Conservation (phyloP, 352 stramenopile species). For the Globisporangium mamillatum region DNA sequence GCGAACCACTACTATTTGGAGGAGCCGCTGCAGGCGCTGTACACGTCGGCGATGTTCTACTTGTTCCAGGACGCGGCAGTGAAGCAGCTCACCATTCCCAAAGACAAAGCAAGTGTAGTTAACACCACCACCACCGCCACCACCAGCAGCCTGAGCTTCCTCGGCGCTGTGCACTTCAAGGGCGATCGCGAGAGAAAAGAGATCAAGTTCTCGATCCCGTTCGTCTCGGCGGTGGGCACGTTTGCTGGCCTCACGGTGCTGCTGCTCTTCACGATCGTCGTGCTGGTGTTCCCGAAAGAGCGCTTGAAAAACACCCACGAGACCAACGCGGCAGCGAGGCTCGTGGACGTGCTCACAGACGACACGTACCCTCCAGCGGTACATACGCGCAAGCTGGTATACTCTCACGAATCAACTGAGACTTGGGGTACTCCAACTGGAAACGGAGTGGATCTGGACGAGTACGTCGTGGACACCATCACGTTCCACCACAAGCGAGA, state of each 20-base stretch:
- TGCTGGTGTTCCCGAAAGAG: not conserved
- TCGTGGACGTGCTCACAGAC: not conserved
- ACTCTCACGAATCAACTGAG: not conserved
- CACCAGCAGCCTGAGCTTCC: not conserved
- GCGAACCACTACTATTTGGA: constrained; percentile 46
- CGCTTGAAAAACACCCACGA: not conserved
- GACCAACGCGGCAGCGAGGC: not conserved
- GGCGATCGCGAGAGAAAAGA: not conserved
- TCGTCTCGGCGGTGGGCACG: not conserved
- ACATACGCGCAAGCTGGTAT: not conserved
- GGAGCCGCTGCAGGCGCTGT: constrained; percentile 37
- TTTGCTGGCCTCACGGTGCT: not conserved
- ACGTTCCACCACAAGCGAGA: not conserved
- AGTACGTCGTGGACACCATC: not conserved
- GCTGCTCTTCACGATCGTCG: not conserved
- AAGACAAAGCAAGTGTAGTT: not conserved
- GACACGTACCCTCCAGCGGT: not conserved
- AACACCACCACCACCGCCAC: not conserved
- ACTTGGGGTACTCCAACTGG: not conserved
- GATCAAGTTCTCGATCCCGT: not conserved
- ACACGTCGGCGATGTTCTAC: constrained; percentile 52
- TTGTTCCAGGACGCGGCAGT: constrained; percentile 33
- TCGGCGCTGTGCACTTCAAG: not conserved
- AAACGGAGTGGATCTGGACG: not conserved
- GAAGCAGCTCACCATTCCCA: not conserved